Base-by-base conservation (phyloP, 2,329 filamentous ascomycete genomes). In the Colletotrichum higginsianum region DNA sequence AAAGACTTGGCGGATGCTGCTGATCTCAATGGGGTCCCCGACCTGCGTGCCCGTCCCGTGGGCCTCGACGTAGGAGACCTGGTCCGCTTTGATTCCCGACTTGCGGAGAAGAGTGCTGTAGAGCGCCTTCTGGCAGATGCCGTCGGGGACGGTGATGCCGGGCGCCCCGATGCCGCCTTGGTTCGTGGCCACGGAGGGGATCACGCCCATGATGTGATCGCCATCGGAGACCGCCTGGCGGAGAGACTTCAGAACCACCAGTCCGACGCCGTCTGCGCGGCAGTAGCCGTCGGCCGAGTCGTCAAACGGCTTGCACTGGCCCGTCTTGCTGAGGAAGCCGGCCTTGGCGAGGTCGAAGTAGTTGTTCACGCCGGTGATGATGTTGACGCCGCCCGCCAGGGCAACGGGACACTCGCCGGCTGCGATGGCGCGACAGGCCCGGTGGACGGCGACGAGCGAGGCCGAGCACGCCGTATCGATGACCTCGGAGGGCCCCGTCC, bases 221-320 rank as follows among this genome's bases (percentile, higher is more conserved):
- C 85, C 85, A 58, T 90, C 87, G 2, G 81, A 82, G 21, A 84
- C 64, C 4, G 89, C 89, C 75, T 86, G 82, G 16, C 49, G 49
- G n/a, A 52, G 49, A 8, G 47, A n/a, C 77, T 89, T 89, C 0
- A 90, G 71, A 1, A 87, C 72, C 0, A 89, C 73, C 1, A 81
- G 74, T 0, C 76, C 84, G 3, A 81, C 76, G 0, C 84, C 87
- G 61, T 90, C 88, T 0, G 83, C 85, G 2, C 87, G 80, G 11
- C 82, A 86, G 72, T 89, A 90, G 0, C 88, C 88, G 69, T 86
- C 82, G 4, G 77, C 79, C 1, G 13, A 3, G 5, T 63, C 73
- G 47, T 81, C 79, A 44, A 81, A 82, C 0, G 80, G 75, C 67
- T 81, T 82, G 57, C 77, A 81, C 50, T 76, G 71, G 0, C 81